phyloP scores from a whole-genome alignment of 2,329 filamentous ascomycete species.

The Trichoderma guizhouense region DNA sequence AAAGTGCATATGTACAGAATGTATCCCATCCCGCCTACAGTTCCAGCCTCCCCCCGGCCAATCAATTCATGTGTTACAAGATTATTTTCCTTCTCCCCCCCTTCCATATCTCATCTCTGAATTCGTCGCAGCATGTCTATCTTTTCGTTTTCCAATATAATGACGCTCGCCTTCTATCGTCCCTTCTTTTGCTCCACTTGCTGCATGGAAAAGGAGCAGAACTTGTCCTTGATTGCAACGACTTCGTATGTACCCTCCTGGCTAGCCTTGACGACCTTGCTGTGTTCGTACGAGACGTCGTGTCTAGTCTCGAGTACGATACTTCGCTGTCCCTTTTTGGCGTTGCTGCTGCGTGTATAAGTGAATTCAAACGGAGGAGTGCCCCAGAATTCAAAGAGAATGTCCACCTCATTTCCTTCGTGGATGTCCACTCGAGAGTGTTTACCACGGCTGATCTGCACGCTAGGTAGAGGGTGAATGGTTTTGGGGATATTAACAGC shows the following conservation, averaged over 20 bases:
- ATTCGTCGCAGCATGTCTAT: slow-evolving; percentile 16
- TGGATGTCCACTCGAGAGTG: slow-evolving; percentile 87
- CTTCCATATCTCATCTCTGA: slow-evolving; percentile 8
- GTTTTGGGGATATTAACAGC: slow-evolving; percentile 72
- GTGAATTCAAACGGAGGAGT: slow-evolving; percentile 97
- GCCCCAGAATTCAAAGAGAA: slow-evolving; percentile 92
- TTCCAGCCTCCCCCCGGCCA: not conserved
- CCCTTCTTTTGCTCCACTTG: slow-evolving; percentile 49
- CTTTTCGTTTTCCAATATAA: not conserved
- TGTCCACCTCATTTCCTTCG: slow-evolving; percentile 90
- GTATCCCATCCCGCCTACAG: slow-evolving; percentile 21
- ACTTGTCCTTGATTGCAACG: slow-evolving; percentile 89
- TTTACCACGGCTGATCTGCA: slow-evolving; percentile 81
- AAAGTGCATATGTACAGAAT: slow-evolving; percentile 33
- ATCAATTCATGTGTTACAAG: slow-evolving; percentile 3
- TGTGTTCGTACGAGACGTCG: slow-evolving; percentile 77
- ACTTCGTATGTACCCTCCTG: slow-evolving; percentile 98
- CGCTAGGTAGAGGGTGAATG: slow-evolving; percentile 89
- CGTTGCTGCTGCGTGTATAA: slow-evolving; percentile 87
- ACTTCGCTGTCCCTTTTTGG: slow-evolving; percentile 71
- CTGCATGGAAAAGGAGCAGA: slow-evolving; percentile 81
- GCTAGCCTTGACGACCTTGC: slow-evolving; percentile 76
- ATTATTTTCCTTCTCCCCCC: not conserved
- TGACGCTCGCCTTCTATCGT: slow-evolving; percentile 6
- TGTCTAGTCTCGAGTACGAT: slow-evolving; percentile 86